Percentiles rank a stretch among this genome's conserved stretches.
phyloP scores from a whole-genome alignment of 1,284 basidiomycete species.

The Ustilago cynodontis region DNA sequence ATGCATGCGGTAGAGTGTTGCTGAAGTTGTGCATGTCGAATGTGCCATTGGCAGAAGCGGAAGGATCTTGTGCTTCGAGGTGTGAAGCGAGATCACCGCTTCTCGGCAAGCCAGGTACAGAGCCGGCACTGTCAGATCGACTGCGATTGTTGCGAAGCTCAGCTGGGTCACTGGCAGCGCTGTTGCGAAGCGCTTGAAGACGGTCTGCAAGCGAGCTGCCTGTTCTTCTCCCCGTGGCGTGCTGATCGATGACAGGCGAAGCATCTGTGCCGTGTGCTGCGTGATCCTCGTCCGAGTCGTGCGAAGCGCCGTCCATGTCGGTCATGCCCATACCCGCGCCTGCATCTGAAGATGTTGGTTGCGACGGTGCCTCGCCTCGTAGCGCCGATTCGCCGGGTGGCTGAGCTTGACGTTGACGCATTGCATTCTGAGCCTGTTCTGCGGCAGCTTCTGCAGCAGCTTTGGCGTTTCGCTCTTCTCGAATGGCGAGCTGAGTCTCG shows the following conservation, averaged over 20 bases:
- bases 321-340: neutral
- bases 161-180: conserved; percentile 38
- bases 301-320: conserved; percentile 8
- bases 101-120: conserved; percentile 14
- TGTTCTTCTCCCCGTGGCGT: conserved; percentile 32
- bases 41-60: conserved; percentile 9
- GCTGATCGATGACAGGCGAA: conserved; percentile 42
- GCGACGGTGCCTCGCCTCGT: conserved; percentile 9
- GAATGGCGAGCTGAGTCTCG: conserved; percentile 57
- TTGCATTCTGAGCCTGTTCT: conserved; percentile 32
- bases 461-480: conserved; percentile 58
- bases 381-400: conserved; percentile 40
- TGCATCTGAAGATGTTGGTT: neutral
- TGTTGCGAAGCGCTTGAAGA: conserved; percentile 45
- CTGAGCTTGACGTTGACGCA: conserved; percentile 22
- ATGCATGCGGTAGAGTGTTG: conserved; percentile 21
- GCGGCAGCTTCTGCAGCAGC: conserved; percentile 28
- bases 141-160: conserved; percentile 34
- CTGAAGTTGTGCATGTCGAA: conserved; percentile 34
- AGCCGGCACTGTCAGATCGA: conserved; percentile 25
- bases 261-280: conserved; percentile 41
- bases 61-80: conserved; percentile 26
- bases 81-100: conserved; percentile 28
- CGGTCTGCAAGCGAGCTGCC: conserved; percentile 47
- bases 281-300: conserved; percentile 37